Evolutionary conservation across 2,329 filamentous ascomycete species (phyloP).

Genomic region (Zasmidium angulare): DNA sequence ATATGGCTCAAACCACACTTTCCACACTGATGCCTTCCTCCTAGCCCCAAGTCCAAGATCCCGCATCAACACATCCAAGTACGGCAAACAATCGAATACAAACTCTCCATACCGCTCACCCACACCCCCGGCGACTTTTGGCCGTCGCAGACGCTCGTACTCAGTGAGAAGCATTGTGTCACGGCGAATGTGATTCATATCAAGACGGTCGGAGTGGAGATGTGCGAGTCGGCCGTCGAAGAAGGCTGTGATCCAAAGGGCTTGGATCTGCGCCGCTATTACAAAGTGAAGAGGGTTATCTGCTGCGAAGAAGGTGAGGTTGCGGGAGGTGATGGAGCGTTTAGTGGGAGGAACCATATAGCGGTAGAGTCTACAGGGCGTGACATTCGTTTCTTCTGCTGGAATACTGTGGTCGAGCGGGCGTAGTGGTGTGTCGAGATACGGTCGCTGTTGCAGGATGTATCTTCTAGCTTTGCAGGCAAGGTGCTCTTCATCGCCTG

Average conservation of each 20-base stretch:
- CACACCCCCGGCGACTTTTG: not conserved
- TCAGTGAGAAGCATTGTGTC: conserved; percentile 6
- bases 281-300: conserved; percentile 7
- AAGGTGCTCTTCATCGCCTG: not conserved
- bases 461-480: not conserved
- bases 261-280: conserved; percentile 4
- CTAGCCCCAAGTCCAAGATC: conserved; percentile 6
- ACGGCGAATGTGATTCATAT: not conserved
- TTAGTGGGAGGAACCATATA: conserved; percentile 1
- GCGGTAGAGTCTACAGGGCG: conserved; percentile 5
- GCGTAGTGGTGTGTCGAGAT: not conserved
- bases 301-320: conserved; percentile 7
- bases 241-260: conserved; percentile 14
- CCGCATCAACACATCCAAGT: conserved; percentile 7
- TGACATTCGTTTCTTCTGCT: not conserved
- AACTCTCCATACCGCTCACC: conserved; percentile 5
- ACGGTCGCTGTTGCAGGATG: not conserved
- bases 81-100: conserved; percentile 13
- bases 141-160: conserved; percentile 2
- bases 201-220: not conserved
- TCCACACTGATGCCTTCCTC: conserved; percentile 4
- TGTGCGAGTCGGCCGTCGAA: conserved; percentile 2
- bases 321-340: not conserved
- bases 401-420: not conserved
- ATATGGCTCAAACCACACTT: conserved; percentile 5